These are phyloP conservation scores for Rubia tinctorum DNA, from an alignment of 305 asterid species.

Conservation along the genomic window DNA sequence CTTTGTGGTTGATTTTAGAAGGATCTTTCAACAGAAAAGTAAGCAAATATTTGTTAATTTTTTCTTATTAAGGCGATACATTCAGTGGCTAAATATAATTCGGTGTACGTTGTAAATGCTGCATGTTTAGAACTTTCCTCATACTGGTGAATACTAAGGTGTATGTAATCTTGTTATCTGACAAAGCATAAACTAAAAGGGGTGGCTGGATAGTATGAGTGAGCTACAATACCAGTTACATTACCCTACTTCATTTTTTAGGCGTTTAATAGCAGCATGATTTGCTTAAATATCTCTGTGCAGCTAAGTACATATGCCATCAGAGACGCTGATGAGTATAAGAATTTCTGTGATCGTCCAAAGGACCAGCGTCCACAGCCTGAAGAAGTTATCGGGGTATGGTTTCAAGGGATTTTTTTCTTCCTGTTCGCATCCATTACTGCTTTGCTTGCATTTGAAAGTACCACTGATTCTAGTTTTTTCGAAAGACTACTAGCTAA, in stretches of 20 bases:
- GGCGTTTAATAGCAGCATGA: neutral
- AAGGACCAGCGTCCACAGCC: conserved; percentile 92
- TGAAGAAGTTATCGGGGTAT: conserved; percentile 95
- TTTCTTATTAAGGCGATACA: neutral
- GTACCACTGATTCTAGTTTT: neutral
- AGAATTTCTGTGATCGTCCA: conserved; percentile 90
- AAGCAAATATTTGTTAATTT: neutral
- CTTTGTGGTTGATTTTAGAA: neutral
- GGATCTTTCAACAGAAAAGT: neutral
- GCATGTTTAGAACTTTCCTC: neutral
- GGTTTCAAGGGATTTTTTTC: neutral
- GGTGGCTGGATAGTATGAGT: neutral
- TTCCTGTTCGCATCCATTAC: neutral
- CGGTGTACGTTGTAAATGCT: neutral
- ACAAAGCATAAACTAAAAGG: neutral
- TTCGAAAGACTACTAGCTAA: neutral
- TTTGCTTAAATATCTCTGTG: neutral
- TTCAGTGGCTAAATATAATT: neutral
- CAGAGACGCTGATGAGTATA: conserved; percentile 97
- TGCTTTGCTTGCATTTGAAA: neutral
- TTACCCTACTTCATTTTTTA: neutral
- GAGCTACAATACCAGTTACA: neutral
- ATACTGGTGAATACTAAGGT: neutral
- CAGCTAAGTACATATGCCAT: conserved; percentile 86
- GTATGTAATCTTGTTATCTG: neutral